phyloP scores from a whole-genome alignment of 805 yeast species.

The Suhomyces faveliae region DNA sequence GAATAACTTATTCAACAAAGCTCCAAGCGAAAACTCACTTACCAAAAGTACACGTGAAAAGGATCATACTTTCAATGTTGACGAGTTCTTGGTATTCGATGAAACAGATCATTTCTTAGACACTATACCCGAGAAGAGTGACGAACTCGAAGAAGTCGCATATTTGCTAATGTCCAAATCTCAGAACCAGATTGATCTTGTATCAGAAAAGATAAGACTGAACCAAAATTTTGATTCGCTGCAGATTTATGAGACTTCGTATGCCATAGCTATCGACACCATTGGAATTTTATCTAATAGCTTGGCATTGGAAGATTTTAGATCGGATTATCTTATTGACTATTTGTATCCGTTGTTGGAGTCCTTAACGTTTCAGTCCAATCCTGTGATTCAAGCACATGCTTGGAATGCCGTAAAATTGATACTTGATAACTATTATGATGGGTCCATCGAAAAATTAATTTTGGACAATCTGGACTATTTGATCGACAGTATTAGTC shows the following conservation, averaged over 20 bases:
- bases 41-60: conserved; percentile 1
- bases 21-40: no score
- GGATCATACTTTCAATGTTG: conserved; percentile 25
- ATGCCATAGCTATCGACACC: conserved; percentile 45
- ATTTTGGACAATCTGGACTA: conserved; percentile 75
- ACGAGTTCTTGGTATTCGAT: conserved; percentile 19
- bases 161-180: conserved; percentile 37
- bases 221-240: conserved; percentile 5
- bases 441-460: conserved; percentile 55
- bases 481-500: conserved; percentile 73
- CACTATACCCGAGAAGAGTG: neutral
- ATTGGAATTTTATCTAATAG: conserved; percentile 32
- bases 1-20: conserved; percentile 15
- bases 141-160: conserved; percentile 20
- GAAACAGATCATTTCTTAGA: conserved; percentile 13
- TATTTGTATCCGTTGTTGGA: conserved; percentile 71
- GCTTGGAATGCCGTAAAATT: conserved; percentile 53
- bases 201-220: conserved; percentile 15
- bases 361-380: conserved; percentile 56
- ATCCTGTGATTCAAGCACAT: conserved; percentile 49
- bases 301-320: conserved; percentile 30
- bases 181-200: conserved; percentile 40
- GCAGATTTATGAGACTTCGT: conserved; percentile 24
- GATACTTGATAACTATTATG: conserved; percentile 43
- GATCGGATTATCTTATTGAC: conserved; percentile 60